These are phyloP conservation scores for Pseudonectria buxi DNA, from an alignment of 2,329 filamentous ascomycete species.

Conservation along the genomic window DNA sequence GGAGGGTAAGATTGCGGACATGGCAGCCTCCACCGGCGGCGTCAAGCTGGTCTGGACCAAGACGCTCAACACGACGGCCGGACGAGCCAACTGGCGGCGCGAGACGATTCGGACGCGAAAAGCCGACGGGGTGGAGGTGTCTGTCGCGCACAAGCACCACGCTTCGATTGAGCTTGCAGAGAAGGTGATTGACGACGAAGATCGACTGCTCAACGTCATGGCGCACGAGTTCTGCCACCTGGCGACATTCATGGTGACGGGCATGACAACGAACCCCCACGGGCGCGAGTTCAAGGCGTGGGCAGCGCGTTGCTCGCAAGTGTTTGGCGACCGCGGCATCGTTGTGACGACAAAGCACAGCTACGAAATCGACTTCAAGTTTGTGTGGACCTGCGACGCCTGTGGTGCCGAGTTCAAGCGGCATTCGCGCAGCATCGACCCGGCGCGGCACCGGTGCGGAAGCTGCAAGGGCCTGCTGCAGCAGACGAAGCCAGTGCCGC, in stretches of 20 bases:
- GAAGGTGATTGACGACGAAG: conserved; percentile 74
- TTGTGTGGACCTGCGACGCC: conserved; percentile 68
- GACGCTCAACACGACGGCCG: conserved; percentile 73
- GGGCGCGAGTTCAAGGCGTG: conserved; percentile 78
- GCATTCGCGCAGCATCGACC: conserved; percentile 80
- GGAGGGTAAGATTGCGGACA: conserved; percentile 47
- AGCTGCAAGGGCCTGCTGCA: conserved; percentile 62
- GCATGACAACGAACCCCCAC: conserved; percentile 69
- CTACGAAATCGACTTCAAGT: conserved; percentile 90
- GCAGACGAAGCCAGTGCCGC: conserved; percentile 74
- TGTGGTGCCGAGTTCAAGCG: conserved; percentile 72
- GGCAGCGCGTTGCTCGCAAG: conserved; percentile 47
- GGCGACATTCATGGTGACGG: conserved; percentile 81
- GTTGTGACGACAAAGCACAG: conserved; percentile 83
- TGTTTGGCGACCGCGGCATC: conserved; percentile 57
- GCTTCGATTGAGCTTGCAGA: conserved; percentile 82
- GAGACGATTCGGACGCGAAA: conserved; percentile 41
- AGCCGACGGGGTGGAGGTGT: conserved; percentile 18
- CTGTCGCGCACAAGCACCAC: conserved; percentile 44
- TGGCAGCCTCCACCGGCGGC: conserved; percentile 61
- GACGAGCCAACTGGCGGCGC: conserved; percentile 65
- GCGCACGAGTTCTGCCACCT: conserved; percentile 96
- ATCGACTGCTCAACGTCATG: conserved; percentile 80
- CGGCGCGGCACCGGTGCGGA: conserved; percentile 65
- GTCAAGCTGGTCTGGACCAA: conserved; percentile 68